Evolutionary conservation across 2,329 filamentous ascomycete genomes (phyloP).

Genomic region (Peltaster fructicola): DNA sequence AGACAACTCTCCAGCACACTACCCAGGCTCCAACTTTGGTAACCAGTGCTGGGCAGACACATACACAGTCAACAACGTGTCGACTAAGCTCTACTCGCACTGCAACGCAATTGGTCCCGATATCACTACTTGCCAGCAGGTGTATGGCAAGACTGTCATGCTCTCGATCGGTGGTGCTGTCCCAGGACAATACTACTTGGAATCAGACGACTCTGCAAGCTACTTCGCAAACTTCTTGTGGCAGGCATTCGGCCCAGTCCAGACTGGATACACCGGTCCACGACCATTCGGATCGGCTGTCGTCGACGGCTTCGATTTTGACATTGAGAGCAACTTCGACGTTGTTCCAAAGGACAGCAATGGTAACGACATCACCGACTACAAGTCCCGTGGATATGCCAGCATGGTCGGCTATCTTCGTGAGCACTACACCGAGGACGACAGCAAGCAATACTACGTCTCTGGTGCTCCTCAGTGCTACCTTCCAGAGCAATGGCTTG

Average conservation of each 20-base stretch:
- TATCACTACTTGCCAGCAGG: conserved; percentile 28
- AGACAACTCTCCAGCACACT: conserved; percentile 25
- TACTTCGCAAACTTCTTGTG: conserved; percentile 28
- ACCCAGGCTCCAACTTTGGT: conserved; percentile 38
- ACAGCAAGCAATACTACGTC: conserved; percentile 28
- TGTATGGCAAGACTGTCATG: conserved; percentile 27
- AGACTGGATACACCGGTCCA: conserved; percentile 17
- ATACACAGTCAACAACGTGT: conserved; percentile 22
- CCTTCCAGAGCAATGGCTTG: conserved; percentile 29
- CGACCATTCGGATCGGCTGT: conserved; percentile 31
- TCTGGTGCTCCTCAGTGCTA: conserved; percentile 31
- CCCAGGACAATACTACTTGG: conserved; percentile 25
- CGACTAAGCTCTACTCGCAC: conserved; percentile 21
- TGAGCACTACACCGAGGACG: conserved; percentile 20
- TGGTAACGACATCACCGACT: conserved; percentile 12
- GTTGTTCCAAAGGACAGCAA: conserved; percentile 18
- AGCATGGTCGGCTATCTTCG: conserved; percentile 32
- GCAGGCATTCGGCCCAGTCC: conserved; percentile 25
- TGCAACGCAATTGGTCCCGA: conserved; percentile 24
- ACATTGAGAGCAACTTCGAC: conserved; percentile 25
- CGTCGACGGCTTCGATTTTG: conserved; percentile 37
- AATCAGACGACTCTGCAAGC: conserved; percentile 22
- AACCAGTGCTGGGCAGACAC: conserved; percentile 31
- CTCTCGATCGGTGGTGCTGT: conserved; percentile 28
- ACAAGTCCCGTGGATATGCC: conserved; percentile 20